Evolutionary conservation across 257 asterid species (phyloP).

Genomic region (Nicotiana tabacum): DNA sequence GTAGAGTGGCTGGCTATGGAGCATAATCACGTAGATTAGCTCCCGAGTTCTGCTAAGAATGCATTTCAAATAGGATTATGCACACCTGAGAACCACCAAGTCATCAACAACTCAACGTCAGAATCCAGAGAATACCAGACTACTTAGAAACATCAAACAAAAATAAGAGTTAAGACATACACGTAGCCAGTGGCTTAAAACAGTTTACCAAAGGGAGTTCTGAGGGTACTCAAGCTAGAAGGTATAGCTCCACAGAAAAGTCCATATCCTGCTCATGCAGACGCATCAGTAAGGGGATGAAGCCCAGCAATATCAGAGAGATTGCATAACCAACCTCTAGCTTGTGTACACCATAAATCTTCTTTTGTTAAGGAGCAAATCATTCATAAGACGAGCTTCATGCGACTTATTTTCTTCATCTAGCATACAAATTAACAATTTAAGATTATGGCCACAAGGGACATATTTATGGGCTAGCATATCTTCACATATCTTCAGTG

Average conservation of each 20-base stretch:
- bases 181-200: too few species aligned
- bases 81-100: slow-evolving; percentile 4
- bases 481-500: slow-evolving; percentile 46
- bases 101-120: neutral
- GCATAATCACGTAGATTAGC: too few species aligned
- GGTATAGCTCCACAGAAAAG: too few species aligned
- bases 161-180: too few species aligned
- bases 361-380: slow-evolving; percentile 19
- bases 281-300: neutral
- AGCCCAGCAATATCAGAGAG: neutral
- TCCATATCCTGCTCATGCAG: neutral
- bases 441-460: slow-evolving; percentile 40
- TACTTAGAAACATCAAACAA: neutral
- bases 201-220: too few species aligned
- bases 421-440: slow-evolving; percentile 28
- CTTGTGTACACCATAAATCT: neutral
- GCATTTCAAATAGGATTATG: neutral
- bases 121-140: neutral
- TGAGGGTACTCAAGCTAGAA: too few species aligned
- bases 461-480: slow-evolving; percentile 39
- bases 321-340: neutral
- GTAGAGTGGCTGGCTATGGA: too few species aligned
- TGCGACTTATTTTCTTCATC: slow-evolving; percentile 23
- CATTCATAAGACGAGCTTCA: slow-evolving; percentile 24
- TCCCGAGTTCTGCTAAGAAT: too few species aligned